Evolutionary conservation across 352 stramenopile genomes (phyloP).

Genomic region (Phytopythium litorale): DNA sequence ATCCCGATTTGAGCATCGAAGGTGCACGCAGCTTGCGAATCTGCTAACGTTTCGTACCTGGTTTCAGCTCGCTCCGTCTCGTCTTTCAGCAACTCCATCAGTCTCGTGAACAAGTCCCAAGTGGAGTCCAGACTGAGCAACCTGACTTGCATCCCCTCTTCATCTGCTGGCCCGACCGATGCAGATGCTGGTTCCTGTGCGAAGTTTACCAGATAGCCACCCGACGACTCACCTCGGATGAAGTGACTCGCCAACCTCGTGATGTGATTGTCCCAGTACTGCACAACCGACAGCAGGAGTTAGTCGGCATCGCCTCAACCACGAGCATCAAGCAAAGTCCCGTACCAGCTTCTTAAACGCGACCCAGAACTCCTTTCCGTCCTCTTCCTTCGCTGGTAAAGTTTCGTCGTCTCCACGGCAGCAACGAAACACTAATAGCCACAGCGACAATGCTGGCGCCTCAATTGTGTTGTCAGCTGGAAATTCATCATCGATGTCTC

Average conservation of each 20-base stretch:
- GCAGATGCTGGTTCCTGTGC: background rate
- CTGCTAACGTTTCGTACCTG: background rate
- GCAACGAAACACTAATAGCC: conserved; percentile 47
- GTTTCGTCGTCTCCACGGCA: conserved; percentile 11
- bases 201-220: conserved; percentile 3
- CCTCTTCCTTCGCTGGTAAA: too few relatives aligned
- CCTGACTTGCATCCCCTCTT: conserved; percentile 23
- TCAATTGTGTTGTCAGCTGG: background rate
- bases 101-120: conserved; percentile 20
- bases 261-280: conserved; percentile 13
- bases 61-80: background rate
- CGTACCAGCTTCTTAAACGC: conserved; percentile 1
- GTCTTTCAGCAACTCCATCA: background rate
- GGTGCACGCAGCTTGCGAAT: background rate
- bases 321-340: background rate
- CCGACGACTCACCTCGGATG: conserved; percentile 3
- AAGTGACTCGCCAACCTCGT: conserved; percentile 8
- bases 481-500: background rate
- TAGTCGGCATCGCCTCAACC: background rate
- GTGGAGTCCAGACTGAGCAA: conserved; percentile 23
- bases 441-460: conserved; percentile 51
- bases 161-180: background rate
- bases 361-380: background rate
- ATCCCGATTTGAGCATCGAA: background rate
- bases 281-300: background rate